These are phyloP conservation scores for Termitomyces sp. DNA, from an alignment of 1,284 basidiomycete genomes.

Conservation along the genomic window DNA sequence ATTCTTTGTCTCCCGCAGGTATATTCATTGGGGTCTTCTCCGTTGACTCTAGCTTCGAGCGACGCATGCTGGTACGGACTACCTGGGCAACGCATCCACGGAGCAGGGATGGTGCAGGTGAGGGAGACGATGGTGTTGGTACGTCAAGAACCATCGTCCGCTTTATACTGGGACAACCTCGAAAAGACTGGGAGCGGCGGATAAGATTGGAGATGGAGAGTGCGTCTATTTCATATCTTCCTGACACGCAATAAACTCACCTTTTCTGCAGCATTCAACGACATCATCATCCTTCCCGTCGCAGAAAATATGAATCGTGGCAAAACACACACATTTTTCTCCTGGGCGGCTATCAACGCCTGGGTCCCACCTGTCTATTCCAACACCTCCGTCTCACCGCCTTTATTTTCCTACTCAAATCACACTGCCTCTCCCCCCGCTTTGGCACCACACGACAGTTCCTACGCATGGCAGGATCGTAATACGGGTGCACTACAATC, in stretches of 20 bases:
- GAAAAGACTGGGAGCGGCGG: constrained; percentile 72
- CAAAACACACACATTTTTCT: constrained; percentile 82
- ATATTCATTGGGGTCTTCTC: constrained; percentile 91
- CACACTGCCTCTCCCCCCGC: constrained; percentile 46
- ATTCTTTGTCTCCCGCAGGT: constrained; percentile 81
- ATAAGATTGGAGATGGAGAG: constrained; percentile 90
- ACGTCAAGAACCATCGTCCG: constrained; percentile 86
- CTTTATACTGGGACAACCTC: constrained; percentile 87
- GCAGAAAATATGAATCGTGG: constrained; percentile 90
- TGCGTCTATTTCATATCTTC: constrained; percentile 38
- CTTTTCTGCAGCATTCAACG: constrained; percentile 68
- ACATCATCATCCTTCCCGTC: constrained; percentile 81
- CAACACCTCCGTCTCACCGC: constrained; percentile 37
- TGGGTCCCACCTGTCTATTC: constrained; percentile 79
- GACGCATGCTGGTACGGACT: constrained; percentile 84
- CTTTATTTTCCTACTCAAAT: constrained; percentile 58
- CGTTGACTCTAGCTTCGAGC: constrained; percentile 80
- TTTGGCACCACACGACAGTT: constrained; percentile 65
- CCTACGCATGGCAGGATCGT: constrained; percentile 50
- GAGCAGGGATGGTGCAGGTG: constrained; percentile 68
- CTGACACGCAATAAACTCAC: not conserved
- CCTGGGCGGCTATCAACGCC: constrained; percentile 87
- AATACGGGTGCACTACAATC: constrained; percentile 36
- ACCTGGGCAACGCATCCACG: constrained; percentile 85
- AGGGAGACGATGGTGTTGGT: constrained; percentile 66